Evolutionary conservation across 345 rosid species (phyloP).

Genomic region (Raphanus sativus): DNA sequence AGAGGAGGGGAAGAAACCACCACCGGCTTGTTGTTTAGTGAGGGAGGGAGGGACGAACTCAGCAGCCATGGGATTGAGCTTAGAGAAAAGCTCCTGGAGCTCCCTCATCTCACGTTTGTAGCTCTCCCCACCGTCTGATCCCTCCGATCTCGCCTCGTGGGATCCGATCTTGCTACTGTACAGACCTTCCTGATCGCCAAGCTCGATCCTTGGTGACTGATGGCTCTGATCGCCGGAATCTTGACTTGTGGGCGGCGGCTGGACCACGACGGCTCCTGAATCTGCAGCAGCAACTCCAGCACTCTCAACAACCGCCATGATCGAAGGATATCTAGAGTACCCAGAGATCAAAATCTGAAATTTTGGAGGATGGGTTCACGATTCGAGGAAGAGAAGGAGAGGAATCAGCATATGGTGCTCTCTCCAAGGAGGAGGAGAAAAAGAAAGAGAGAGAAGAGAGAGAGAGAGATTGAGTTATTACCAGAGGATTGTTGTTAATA

Average conservation of each 20-base stretch:
- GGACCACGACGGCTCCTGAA: slow-evolving; percentile 39
- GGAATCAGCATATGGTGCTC: slow-evolving; percentile 42
- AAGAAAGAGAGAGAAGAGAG: not conserved
- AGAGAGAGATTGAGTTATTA: not conserved
- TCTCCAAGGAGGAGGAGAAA: slow-evolving; percentile 10
- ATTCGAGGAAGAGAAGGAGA: slow-evolving; percentile 25
- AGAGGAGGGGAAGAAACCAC: slow-evolving; percentile 43
- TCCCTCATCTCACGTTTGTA: slow-evolving; percentile 69
- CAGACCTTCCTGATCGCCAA: slow-evolving; percentile 32
- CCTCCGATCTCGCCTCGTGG: slow-evolving; percentile 43
- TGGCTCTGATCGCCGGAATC: slow-evolving; percentile 51
- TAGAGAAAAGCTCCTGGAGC: slow-evolving; percentile 84
- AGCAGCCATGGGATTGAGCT: slow-evolving; percentile 93
- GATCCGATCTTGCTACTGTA: slow-evolving; percentile 45
- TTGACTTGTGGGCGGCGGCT: slow-evolving; percentile 36
- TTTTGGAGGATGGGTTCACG: slow-evolving; percentile 25
- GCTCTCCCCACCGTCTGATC: slow-evolving; percentile 49
- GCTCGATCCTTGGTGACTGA: slow-evolving; percentile 39
- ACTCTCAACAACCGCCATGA: slow-evolving; percentile 77
- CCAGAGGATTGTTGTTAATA: slow-evolving; percentile 18
- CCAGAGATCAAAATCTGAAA: slow-evolving; percentile 9
- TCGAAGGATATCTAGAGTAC: not conserved
- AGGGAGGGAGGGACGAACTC: slow-evolving; percentile 91
- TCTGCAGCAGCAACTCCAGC: slow-evolving; percentile 29
- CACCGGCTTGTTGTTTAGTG: slow-evolving; percentile 40